Evolutionary conservation across 2,329 filamentous ascomycete species (phyloP), one percentile per base, ranked within the genome.

Genomic region (Penicillium crustosum): DNA sequence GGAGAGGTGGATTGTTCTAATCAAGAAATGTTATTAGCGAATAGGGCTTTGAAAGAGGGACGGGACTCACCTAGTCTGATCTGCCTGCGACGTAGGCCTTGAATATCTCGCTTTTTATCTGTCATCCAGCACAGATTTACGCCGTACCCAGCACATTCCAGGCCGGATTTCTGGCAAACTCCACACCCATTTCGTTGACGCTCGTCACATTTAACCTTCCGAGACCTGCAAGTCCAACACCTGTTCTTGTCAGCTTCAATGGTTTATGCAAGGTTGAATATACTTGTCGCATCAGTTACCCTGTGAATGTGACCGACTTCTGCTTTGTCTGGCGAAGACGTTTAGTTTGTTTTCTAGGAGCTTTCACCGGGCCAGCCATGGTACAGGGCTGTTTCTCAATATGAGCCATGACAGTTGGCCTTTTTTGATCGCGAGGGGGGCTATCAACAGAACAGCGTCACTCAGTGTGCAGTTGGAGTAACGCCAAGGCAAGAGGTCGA

Each of bases 141-240:
- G 4, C 29, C 58, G 17, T 60, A 60, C 4, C 58, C 58, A 12
- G 55, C 58, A 23, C 58, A 60, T 33, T 58, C 31, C 13, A 60
- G 31, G 6, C 55, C 45, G 2, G 47, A 29, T 39, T 45, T 55
- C 43, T 59, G 52, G 21, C 59, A 61, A 10, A 58, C 49, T 15
- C 44, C 56, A 53, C 59, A 61, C 6, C 59, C 57, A 47, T 56
- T 59, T 19, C 53, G 15, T 36, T 53, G 52, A 4, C 59, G 47
- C 44, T 61, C 59, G 19, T 61, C 59, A 29, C 59, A 61, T 49
- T 61, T 61, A 9, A 55, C 43, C 39, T 61, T 61, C 5, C 59
- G 56, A 27, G 52, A 43, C 38, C 59, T 51, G 49, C 59, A 61
- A 7, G 59, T 61, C 59, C 59, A 61, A n/a, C 59, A 61, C 8